Evolutionary conservation across 1,284 basidiomycete genomes (phyloP), one percentile per base, ranked within the genome.

Genomic region (Wallemia mellicola): DNA sequence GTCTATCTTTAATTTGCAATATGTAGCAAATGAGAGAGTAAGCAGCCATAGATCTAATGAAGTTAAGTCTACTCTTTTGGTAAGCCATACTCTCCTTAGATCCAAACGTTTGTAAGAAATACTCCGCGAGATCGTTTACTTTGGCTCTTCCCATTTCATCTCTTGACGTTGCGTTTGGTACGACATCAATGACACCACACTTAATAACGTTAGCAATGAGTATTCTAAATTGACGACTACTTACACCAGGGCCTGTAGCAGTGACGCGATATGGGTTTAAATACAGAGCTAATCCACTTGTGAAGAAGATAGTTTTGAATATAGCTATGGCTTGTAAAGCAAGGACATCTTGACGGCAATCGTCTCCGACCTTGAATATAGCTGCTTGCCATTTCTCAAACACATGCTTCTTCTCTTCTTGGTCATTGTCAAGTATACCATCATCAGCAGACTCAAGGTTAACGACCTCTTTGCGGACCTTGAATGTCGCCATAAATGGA

Each of bases 401-500:
- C 65, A 17, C 55, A 28, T 59, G 57, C 57, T 27, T 58, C 25
- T 59, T 28, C 27, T 63, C 38, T 25, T 58, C 60, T 55, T 65
- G 61, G n/a, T 81, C 78, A 7, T 73, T 78, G 54, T 79, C 77
- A 55, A 82, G 67, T n/a, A 85, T 69, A 9, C 77, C 78, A 60
- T 86, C 82, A 0, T 80, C 78, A 63, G 83, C 74, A 2, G 73
- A 73, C 62, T 79, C 72, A 28, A 83, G 70, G 17, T 78, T 75
- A 19, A 79, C 69, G 14, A 76, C 75, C 64, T 86, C 80, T 69
- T 88, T 91, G 63, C 83, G 78, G 24, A 99, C 94, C 74, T 92
- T 94, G 77, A 99, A 99, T 0, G 94, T 96, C 0, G 94, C 94
- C 94, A 99, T 98, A 73, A 98, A 99, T 0, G 94, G 94, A 2